Evolutionary conservation across 2,329 filamentous ascomycete species (phyloP).

Genomic region (Trichophyton verrucosum): DNA sequence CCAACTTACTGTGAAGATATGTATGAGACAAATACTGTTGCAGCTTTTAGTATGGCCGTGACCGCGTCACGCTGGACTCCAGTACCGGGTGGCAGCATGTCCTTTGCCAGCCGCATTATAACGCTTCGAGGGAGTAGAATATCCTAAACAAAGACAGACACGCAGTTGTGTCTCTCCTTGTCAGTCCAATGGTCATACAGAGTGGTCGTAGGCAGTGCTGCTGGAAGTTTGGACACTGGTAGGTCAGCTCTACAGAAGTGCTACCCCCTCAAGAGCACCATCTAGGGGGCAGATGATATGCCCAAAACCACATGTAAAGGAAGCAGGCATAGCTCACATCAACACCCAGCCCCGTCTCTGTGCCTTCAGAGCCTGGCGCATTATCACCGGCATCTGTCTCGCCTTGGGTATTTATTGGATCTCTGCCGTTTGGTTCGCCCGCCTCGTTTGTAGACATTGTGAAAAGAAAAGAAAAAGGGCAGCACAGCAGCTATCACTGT

Average conservation of each 20-base stretch:
- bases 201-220: not conserved
- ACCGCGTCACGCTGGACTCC: constrained; percentile 54
- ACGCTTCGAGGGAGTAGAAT: constrained; percentile 51
- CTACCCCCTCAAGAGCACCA: too few relatives aligned
- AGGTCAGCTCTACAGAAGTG: not conserved
- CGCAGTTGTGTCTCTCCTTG: not conserved
- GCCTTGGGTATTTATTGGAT: not conserved
- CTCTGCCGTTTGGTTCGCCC: not conserved
- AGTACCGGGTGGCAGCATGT: constrained; percentile 52
- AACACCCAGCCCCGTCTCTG: not conserved
- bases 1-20: constrained; percentile 45
- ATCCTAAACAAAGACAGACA: constrained; percentile 33
- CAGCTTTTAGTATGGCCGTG: constrained; percentile 51
- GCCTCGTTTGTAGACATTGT: not conserved
- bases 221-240: not conserved
- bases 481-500: not conserved
- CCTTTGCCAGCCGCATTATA: constrained; percentile 49
- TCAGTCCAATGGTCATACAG: not conserved
- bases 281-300: not conserved
- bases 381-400: not conserved
- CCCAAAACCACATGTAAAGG: not conserved
- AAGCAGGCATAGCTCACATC: not conserved
- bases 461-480: too few relatives aligned
- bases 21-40: constrained; percentile 56
- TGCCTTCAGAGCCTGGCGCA: not conserved